Evolutionary conservation across 352 stramenopile species (phyloP), one percentile per base, ranked within the genome.

Genomic region (Phytophthora sojae): DNA sequence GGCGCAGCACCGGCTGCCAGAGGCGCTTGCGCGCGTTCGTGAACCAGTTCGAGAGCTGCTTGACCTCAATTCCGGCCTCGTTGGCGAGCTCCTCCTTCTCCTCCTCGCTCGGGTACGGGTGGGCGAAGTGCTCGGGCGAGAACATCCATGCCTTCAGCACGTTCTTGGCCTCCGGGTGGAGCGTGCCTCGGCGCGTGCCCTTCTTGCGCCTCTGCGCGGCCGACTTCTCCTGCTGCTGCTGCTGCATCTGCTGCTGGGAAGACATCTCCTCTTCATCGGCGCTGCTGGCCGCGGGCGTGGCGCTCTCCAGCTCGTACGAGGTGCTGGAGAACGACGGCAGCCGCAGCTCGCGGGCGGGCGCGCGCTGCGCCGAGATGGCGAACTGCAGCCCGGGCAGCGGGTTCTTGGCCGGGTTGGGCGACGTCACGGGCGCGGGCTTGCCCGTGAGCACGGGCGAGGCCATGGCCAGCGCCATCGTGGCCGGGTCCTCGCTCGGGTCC

Each of bases 61-160:
- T 96, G 52, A 96, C 86, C 67, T 96, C 88, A 32, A 96, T 96
- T 14, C 89, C 89, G 19, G 89, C 88, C 52, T 95, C 88, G 1
- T 73, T 73, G 1, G 87, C 89, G 21, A 96, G 65, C 64, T 94
- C 85, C 62, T 96, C 89, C 72, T 96, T 96, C 68, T 95, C 89
- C 57, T 96, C 89, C 68, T 96, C 89, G 61, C 86, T 96, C 44
- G 89, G 89, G 64, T 96, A 96, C 42, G 89, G 89, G 58, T 96
- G 89, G 9, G 86, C 86, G 77, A 96, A 95, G 74, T 96, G 88
- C 57, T 94, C 89, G 14, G 89, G 88, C 50, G 88, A 94, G 64
- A 96, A 96, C 89, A 96, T 96, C 89, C 89, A 96, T 12, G 89
- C 89, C 66, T 96, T 96, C 11, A 96, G 70, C 55, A 96, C 86